These are phyloP conservation scores for Encephalitozoon cuniculi DNA, from an alignment of 371 early-diverging fungal species.

Conservation along the genomic window DNA sequence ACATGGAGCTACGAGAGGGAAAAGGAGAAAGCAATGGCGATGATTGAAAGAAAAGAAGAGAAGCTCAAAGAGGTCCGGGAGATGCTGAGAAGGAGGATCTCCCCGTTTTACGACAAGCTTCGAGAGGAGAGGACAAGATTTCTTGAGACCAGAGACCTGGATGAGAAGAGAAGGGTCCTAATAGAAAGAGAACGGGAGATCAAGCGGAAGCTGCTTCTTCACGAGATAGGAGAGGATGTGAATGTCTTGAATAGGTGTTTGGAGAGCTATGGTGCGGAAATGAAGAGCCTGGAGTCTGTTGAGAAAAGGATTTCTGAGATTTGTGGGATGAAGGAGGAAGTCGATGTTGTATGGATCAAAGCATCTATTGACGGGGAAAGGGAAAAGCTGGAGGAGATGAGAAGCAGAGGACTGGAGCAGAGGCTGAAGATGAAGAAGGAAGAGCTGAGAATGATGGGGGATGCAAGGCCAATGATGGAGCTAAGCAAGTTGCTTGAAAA, in stretches of 20 bases:
- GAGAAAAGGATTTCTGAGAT: slow-evolving; percentile 28
- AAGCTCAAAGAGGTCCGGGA: slow-evolving; percentile 80
- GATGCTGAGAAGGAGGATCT: slow-evolving; percentile 75
- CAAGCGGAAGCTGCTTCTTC: not conserved
- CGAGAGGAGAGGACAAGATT: slow-evolving; percentile 75
- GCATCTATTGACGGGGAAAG: slow-evolving; percentile 42
- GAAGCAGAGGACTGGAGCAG: slow-evolving; percentile 35
- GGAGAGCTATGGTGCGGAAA: not conserved
- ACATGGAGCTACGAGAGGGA: slow-evolving; percentile 90
- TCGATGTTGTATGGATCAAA: slow-evolving; percentile 39
- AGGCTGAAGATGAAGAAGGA: slow-evolving; percentile 48
- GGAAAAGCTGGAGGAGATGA: slow-evolving; percentile 25
- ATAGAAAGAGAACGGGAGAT: slow-evolving; percentile 8
- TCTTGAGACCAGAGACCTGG: slow-evolving; percentile 65
- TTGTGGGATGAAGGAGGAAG: slow-evolving; percentile 13
- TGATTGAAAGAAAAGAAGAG: slow-evolving; percentile 83
- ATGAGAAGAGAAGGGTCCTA: slow-evolving; percentile 6
- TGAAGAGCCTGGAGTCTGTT: not conserved
- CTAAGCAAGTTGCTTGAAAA: slow-evolving; percentile 61
- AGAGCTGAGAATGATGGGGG: slow-evolving; percentile 17
- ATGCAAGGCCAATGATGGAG: slow-evolving; percentile 35
- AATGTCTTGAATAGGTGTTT: not conserved
- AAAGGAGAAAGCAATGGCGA: slow-evolving; percentile 81
- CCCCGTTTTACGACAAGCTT: slow-evolving; percentile 78
- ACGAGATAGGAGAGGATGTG: slow-evolving; percentile 11